phyloP scores from a whole-genome alignment of 768 basidiomycete genomes.

The Psilocybe cubensis region DNA sequence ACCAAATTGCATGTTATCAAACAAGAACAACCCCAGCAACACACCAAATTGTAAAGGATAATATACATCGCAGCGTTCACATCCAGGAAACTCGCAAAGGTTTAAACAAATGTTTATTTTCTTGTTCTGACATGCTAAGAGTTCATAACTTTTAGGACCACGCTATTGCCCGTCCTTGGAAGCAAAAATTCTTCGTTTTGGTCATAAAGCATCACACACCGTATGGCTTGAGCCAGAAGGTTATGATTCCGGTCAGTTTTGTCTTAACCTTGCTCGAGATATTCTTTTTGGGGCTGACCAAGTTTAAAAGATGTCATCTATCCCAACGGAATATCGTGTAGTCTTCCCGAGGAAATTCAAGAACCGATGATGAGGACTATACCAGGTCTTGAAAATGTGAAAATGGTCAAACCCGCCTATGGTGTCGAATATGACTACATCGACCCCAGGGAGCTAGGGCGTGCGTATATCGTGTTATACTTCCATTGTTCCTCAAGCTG shows the following conservation, averaged over 20 bases:
- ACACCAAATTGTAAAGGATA: slow-evolving; percentile 75
- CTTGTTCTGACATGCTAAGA: not conserved
- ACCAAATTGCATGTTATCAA: slow-evolving; percentile 74
- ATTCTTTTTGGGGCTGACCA: not conserved
- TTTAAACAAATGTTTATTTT: slow-evolving; percentile 20
- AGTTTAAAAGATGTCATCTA: slow-evolving; percentile 72
- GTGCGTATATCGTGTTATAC: slow-evolving; percentile 43
- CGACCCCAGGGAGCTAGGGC: slow-evolving; percentile 78
- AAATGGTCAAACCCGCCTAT: slow-evolving; percentile 85
- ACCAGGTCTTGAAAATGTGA: slow-evolving; percentile 81
- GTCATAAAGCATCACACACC: slow-evolving; percentile 67
- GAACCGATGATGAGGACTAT: slow-evolving; percentile 84
- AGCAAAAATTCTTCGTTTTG: slow-evolving; percentile 83
- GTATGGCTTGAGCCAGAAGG: slow-evolving; percentile 95
- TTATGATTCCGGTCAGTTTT: slow-evolving; percentile 72
- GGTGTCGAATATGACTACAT: slow-evolving; percentile 94
- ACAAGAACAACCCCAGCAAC: slow-evolving; percentile 76
- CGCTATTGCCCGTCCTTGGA: slow-evolving; percentile 93
- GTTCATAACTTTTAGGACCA: slow-evolving; percentile 56
- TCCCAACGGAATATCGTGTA: slow-evolving; percentile 88
- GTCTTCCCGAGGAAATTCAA: slow-evolving; percentile 86
- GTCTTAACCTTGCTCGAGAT: not conserved
- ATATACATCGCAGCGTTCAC: slow-evolving; percentile 79
- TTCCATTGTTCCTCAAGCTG: not conserved
- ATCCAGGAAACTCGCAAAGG: slow-evolving; percentile 91